Evolutionary conservation across 2,329 filamentous ascomycete genomes (phyloP), one percentile per base, ranked within the genome.

Genomic region (Fusarium protoensiforme): DNA sequence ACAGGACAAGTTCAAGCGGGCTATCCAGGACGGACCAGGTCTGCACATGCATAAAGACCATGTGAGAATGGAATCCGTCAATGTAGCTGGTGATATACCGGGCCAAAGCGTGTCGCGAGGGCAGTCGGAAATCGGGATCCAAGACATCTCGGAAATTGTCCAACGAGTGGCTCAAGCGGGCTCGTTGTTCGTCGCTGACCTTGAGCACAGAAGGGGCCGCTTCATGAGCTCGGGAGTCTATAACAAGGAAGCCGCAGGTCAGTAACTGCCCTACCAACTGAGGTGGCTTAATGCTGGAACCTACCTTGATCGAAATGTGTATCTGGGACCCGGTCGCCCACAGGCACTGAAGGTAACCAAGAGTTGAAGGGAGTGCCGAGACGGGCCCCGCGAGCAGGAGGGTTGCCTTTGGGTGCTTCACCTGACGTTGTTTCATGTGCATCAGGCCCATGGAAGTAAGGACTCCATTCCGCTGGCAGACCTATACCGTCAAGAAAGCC

Each of bases 381-480:
- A 4, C 80, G 57, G 3, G 69, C 66, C 3, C 38, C 43, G 16
- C 58, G 64, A 18, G 58, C 18, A 0, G 63, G 51, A 16, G 51
- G 27, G 7, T 57, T 24, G 29, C 38, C 29, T 43, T 67, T 43
- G 7, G 53, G 11, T 7, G 66, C 65, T 9, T 67, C 65, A n/a
- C 59, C 48, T 39, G 48, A 16, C 2, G 60, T 54, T 9, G 56
- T 31, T 72, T 18, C 11, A 16, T 64, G 41, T 16, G 38, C 41
- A 33, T 76, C 72, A 10, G 76, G 76, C 7, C 76, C 75, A 13
- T 82, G 71, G 48, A 83, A 80, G 62, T 81, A 82, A 0, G 81
- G 82, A 56, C 81, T 82, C 82, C 82, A 83, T 72, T 83, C 81
- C 1, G 82, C 79, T 5, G 82, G 81, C 13, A 83, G 71, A 0